Evolutionary conservation across 176 grass and related monocot genomes (phyloP).

Genomic region (Oropetium thomaeum): DNA sequence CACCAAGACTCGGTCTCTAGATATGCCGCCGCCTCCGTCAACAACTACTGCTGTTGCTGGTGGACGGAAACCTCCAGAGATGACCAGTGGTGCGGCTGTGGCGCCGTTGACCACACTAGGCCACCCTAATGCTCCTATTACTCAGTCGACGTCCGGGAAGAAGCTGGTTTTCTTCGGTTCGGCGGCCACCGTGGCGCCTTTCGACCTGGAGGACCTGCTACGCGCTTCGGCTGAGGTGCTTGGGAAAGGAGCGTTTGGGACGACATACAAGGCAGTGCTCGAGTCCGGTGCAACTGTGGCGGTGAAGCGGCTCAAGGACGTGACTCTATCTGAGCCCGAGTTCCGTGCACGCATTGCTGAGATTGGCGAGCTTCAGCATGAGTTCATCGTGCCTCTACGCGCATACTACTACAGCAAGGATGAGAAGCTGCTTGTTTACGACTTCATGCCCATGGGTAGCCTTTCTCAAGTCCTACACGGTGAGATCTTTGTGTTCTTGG

Average conservation of each 20-base stretch:
- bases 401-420: slow-evolving; percentile 93
- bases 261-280: slow-evolving; percentile 67
- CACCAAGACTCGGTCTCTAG: slow-evolving; percentile 44
- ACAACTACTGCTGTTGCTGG: background rate
- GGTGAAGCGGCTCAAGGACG: slow-evolving; percentile 74
- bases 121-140: slow-evolving; percentile 10
- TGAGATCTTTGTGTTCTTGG: slow-evolving; percentile 7
- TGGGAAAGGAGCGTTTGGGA: slow-evolving; percentile 78
- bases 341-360: slow-evolving; percentile 53
- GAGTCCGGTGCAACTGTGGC: slow-evolving; percentile 61
- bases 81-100: background rate
- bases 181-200: slow-evolving; percentile 33
- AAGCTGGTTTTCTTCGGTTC: slow-evolving; percentile 65
- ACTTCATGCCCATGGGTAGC: slow-evolving; percentile 79
- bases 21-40: slow-evolving; percentile 10
- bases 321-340: slow-evolving; percentile 55
- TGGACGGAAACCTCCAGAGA: slow-evolving; percentile 30
- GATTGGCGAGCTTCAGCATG: slow-evolving; percentile 56
- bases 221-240: slow-evolving; percentile 70
- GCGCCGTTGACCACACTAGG: slow-evolving; percentile 30
- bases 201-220: slow-evolving; percentile 66
- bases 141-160: slow-evolving; percentile 46
- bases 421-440: slow-evolving; percentile 79
- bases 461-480: slow-evolving; percentile 71
- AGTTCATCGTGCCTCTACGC: slow-evolving; percentile 64